Conservation (phyloP, 371 early-diverging fungal genomes). For the Mucor saturninus region DNA sequence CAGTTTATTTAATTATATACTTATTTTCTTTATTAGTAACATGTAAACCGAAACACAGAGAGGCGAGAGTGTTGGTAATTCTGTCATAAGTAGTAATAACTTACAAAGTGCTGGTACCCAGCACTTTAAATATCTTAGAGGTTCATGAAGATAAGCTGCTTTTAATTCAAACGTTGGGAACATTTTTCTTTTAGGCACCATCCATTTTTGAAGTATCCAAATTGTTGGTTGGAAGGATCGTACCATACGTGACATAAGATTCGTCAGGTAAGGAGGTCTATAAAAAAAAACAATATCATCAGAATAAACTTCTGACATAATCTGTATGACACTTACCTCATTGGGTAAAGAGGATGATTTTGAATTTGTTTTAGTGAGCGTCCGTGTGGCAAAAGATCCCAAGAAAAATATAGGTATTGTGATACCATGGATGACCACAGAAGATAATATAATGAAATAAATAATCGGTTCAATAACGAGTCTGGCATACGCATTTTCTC, state of each 20-base stretch:
- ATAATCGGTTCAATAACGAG: conserved; percentile 63
- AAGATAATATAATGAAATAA: conserved; percentile 74
- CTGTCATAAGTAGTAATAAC: too few species aligned
- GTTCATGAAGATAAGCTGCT: too few species aligned
- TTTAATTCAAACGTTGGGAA: too few species aligned
- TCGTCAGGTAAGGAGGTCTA: background rate
- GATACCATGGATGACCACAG: conserved; percentile 82
- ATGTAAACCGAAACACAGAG: too few species aligned
- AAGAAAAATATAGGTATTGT: conserved; percentile 74
- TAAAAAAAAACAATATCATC: background rate
- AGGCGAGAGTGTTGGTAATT: too few species aligned
- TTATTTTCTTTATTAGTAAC: too few species aligned
- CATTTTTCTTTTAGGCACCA: too few species aligned
- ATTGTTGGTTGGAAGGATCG: background rate
- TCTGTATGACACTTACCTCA: background rate
- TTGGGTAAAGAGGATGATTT: background rate
- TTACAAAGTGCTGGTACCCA: too few species aligned
- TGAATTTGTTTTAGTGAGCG: conserved; percentile 19
- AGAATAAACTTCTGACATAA: background rate
- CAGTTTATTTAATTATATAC: too few species aligned
- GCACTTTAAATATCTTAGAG: too few species aligned
- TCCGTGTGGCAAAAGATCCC: conserved; percentile 37
- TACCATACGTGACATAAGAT: background rate
- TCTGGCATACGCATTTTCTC: conserved; percentile 34
- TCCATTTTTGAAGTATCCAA: background rate